Conservation (phyloP, 306 rosid species). For the Mimosa bimucronata region DNA sequence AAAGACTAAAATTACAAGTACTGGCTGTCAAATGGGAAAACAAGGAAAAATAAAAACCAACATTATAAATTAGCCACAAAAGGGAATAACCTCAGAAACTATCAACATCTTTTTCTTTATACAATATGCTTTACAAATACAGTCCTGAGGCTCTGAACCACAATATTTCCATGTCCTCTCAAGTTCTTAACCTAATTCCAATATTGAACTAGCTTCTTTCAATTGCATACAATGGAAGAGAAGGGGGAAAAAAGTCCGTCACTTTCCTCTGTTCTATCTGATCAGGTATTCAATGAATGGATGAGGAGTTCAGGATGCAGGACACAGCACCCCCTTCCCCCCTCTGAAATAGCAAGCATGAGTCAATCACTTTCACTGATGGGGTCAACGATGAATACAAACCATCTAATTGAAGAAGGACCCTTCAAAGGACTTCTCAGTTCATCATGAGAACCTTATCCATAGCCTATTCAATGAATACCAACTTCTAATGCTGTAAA, state of each 20-base stretch:
- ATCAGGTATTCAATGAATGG: not conserved
- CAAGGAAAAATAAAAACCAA: not conserved
- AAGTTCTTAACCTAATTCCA: not conserved
- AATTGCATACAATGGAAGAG: not conserved
- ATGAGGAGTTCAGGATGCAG: not conserved
- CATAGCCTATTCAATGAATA: not conserved
- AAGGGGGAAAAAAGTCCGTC: not conserved
- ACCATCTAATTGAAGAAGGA: not conserved
- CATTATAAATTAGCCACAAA: not conserved
- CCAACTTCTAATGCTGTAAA: not conserved
- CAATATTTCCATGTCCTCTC: not conserved
- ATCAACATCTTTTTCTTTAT: not conserved
- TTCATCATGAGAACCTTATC: not conserved
- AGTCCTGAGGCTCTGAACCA: constrained; percentile 5
- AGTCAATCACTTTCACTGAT: not conserved
- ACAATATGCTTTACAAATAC: not conserved
- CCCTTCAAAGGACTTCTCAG: not conserved
- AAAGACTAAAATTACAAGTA: not conserved
- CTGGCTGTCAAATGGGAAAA: not conserved
- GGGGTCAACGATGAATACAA: not conserved
- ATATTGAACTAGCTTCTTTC: not conserved
- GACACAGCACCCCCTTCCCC: not conserved
- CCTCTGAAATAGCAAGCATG: not conserved
- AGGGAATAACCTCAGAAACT: constrained; percentile 11
- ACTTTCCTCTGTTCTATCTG: constrained; percentile 8